A percentile compares a stretch with the other conserved stretches of the same genome.
Evolutionary conservation across 441 rosid species (phyloP).

Genomic region (Capsella rubella): DNA sequence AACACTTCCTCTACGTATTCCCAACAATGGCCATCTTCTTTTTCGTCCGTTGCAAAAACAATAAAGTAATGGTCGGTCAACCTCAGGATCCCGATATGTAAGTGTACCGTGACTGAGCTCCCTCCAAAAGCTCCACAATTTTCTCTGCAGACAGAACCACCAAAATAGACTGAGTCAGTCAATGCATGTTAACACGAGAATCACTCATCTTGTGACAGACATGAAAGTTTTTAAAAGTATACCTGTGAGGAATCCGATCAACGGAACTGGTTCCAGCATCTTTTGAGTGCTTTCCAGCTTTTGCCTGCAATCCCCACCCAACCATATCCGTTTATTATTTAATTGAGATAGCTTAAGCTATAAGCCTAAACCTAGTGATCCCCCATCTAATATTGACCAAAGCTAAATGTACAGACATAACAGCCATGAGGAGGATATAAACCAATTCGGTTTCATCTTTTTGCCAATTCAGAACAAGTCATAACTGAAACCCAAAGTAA

Average conservation of each 20-base stretch:
- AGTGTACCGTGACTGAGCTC: conserved; percentile 88
- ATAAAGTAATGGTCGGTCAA: neutral
- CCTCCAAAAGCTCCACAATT: conserved; percentile 77
- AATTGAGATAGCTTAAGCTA: neutral
- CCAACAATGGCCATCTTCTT: conserved; percentile 1
- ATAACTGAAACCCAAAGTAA: neutral
- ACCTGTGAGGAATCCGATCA: conserved; percentile 84
- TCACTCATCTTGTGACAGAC: neutral
- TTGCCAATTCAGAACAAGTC: neutral
- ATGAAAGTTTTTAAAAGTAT: neutral
- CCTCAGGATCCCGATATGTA: conserved; percentile 90
- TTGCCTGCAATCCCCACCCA: conserved; percentile 58
- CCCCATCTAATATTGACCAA: neutral
- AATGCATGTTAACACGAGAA: conserved; percentile 2
- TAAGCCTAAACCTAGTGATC: neutral
- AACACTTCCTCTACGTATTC: conserved; percentile 10
- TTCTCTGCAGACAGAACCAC: conserved; percentile 55
- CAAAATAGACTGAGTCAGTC: neutral
- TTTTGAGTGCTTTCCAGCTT: conserved; percentile 77
- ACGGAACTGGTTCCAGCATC: conserved; percentile 70
- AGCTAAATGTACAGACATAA: neutral
- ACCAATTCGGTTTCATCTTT: neutral
- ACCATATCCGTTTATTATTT: neutral
- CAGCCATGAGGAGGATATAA: neutral
- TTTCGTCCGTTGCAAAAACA: neutral